Conservation (phyloP, 805 yeast genomes). For the Ascoidea rubescens region DNA sequence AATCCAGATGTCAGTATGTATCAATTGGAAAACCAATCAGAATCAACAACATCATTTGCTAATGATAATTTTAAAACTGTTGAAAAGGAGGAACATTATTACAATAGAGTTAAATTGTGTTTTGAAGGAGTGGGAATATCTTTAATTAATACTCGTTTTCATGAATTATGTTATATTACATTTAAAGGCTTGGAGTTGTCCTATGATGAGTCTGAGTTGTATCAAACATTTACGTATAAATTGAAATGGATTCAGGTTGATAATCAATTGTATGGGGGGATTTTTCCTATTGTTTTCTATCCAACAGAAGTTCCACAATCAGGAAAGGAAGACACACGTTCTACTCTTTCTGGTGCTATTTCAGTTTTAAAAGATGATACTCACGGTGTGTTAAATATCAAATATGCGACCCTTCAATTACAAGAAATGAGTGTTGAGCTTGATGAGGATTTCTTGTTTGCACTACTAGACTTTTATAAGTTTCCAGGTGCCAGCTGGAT, state of each 20-base stretch:
- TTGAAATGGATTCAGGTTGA: conserved; percentile 93
- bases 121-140: conserved; percentile 86
- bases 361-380: conserved; percentile 77
- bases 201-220: conserved; percentile 72
- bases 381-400: conserved; percentile 82
- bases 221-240: conserved; percentile 67
- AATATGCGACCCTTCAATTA: conserved; percentile 76
- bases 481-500: conserved; percentile 74
- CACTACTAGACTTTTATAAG: conserved; percentile 66
- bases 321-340: conserved; percentile 72
- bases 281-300: conserved; percentile 75
- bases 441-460: conserved; percentile 85
- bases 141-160: conserved; percentile 50
- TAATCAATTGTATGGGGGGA: conserved; percentile 79
- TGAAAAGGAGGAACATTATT: conserved; percentile 21
- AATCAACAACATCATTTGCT: conserved; percentile 20
- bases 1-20: conserved; percentile 69
- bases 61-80: conserved; percentile 39
- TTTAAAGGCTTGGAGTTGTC: conserved; percentile 68
- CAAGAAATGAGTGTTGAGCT: conserved; percentile 89
- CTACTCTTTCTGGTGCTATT: conserved; percentile 76
- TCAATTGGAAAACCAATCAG: conserved; percentile 25
- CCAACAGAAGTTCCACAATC: conserved; percentile 86
- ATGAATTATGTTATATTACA: conserved; percentile 77
- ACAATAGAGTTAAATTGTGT: conserved; percentile 34